Conservation (phyloP, 148 eudicot genomes). For the Drosera capensis region DNA sequence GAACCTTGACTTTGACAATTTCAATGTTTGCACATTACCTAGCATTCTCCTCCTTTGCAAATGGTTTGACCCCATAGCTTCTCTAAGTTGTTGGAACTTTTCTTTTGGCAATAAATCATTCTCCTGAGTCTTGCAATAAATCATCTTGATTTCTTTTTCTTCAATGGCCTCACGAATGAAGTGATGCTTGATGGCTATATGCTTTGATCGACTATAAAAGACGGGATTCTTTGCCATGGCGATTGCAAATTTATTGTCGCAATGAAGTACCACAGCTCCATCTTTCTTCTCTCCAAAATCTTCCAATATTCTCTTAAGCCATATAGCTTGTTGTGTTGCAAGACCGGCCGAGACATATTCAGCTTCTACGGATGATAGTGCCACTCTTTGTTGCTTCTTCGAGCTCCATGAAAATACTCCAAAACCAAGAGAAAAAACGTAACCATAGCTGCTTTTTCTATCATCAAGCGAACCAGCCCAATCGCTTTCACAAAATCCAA, state of each 20-base stretch:
- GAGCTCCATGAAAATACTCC: constrained; percentile 10
- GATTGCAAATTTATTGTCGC: constrained; percentile 10
- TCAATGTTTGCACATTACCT: no score
- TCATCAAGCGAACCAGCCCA: constrained; percentile 9
- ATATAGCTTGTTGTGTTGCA: constrained; percentile 3
- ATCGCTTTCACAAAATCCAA: constrained; percentile 4
- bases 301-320: neutral
- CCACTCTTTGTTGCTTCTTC: constrained; percentile 6
- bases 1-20: no score
- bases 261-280: neutral
- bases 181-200: constrained; percentile 8
- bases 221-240: constrained; percentile 8
- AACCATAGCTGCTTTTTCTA: neutral
- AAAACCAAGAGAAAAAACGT: neutral
- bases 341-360: constrained; percentile 5
- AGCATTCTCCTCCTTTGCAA: no score
- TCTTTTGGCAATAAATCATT: no score
- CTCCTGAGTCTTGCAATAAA: no score
- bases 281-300: neutral
- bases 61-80: no score
- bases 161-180: neutral
- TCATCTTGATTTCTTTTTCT: neutral
- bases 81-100: no score
- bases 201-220: constrained; percentile 10
- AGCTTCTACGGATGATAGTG: constrained; percentile 7